Percentiles rank a stretch among this genome's conserved stretches.
phyloP scores from a whole-genome alignment of 2,329 filamentous ascomycete species.

The Trichoderma sp. region DNA sequence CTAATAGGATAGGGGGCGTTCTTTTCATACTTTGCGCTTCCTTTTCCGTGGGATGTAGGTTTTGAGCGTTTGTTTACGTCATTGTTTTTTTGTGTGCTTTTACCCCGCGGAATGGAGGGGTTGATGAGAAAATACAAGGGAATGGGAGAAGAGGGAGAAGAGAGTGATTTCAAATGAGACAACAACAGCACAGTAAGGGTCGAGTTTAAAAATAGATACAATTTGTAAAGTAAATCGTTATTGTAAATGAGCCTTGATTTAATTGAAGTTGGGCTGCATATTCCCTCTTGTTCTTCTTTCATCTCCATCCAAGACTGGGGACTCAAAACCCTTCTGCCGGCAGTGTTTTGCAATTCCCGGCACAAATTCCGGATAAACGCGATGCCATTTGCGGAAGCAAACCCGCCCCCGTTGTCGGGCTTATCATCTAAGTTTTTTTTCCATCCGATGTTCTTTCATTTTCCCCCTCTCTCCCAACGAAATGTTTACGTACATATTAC shows the following conservation, averaged over 20 bases:
- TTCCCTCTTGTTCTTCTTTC: neutral
- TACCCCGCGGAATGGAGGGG: slow-evolving; percentile 26
- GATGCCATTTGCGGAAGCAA: neutral
- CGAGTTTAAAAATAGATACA: neutral
- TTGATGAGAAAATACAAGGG: neutral
- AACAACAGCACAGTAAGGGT: neutral
- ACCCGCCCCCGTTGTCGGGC: neutral
- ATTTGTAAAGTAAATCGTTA: neutral
- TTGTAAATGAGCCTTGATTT: neutral
- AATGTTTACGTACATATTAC: neutral
- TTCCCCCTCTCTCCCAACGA: neutral
- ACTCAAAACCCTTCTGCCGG: neutral
- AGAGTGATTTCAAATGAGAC: neutral
- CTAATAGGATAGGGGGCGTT: neutral
- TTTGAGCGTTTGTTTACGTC: neutral
- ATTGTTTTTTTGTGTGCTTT: neutral
- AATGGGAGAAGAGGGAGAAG: neutral
- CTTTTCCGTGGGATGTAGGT: neutral
- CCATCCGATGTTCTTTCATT: neutral
- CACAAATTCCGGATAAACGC: neutral
- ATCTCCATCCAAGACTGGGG: neutral
- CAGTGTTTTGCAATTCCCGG: neutral
- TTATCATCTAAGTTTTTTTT: neutral
- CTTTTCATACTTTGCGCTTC: neutral
- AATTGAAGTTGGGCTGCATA: neutral